phyloP scores from a whole-genome alignment of 805 yeast genomes.

The Starmera pachycereana region DNA sequence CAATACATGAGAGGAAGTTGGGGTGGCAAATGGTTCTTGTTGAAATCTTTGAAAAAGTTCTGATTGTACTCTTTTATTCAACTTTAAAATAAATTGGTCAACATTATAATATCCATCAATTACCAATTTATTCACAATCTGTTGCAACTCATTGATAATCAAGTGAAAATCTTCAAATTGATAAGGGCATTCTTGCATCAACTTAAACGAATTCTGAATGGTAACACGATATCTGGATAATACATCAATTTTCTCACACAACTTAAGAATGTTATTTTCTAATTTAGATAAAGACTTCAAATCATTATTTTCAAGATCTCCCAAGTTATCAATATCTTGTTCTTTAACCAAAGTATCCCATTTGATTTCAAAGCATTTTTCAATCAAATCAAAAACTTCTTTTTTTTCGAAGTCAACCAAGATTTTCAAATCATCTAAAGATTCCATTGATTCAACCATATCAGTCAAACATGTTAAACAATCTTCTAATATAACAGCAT shows the following conservation, averaged over 20 bases:
- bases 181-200: slow-evolving; percentile 20
- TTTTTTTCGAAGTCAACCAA: slow-evolving; percentile 28
- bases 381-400: slow-evolving; percentile 23
- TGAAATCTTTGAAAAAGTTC: slow-evolving; percentile 21
- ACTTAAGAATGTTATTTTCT: slow-evolving; percentile 20
- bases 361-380: slow-evolving; percentile 25
- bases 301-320: slow-evolving; percentile 21
- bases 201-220: slow-evolving; percentile 14
- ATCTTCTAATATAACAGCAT: slow-evolving; percentile 44
- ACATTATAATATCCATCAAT: slow-evolving; percentile 28
- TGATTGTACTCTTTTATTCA: slow-evolving; percentile 24
- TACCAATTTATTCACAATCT: slow-evolving; percentile 22
- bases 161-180: slow-evolving; percentile 7
- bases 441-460: slow-evolving; percentile 20
- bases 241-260: slow-evolving; percentile 21
- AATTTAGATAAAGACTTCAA: slow-evolving; percentile 22
- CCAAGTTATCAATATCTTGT: slow-evolving; percentile 31
- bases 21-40: slow-evolving; percentile 1
- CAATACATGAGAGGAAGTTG: slow-evolving; percentile 23
- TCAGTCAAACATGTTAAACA: slow-evolving; percentile 32
- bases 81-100: slow-evolving; percentile 17
- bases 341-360: slow-evolving; percentile 49
- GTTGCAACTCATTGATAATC: slow-evolving; percentile 23
- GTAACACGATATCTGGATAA: slow-evolving; percentile 20
- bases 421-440: slow-evolving; percentile 30